These are phyloP conservation scores for Phialophora chinensis DNA, from an alignment of 2,329 filamentous ascomycete genomes.

Conservation along the genomic window DNA sequence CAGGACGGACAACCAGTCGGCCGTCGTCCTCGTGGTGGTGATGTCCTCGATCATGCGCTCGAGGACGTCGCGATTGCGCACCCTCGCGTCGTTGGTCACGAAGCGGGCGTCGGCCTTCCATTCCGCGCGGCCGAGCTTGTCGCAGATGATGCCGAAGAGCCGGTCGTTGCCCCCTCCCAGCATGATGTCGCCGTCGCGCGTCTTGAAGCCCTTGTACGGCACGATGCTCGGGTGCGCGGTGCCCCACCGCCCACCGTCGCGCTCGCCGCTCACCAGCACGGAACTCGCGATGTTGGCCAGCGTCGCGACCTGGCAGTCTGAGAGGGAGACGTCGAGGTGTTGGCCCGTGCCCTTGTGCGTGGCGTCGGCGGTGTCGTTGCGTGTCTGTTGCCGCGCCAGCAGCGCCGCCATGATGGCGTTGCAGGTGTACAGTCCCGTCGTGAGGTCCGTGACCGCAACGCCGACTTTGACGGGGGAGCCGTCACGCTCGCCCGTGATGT, in stretches of 20 bases:
- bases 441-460: conserved; percentile 94
- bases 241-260: conserved; percentile 89
- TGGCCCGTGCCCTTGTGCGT: conserved; percentile 65
- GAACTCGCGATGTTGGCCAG: conserved; percentile 95
- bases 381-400: conserved; percentile 69
- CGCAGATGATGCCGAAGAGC: conserved; percentile 65
- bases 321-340: conserved; percentile 88
- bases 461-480: conserved; percentile 96
- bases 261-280: conserved; percentile 83
- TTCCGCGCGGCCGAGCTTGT: conserved; percentile 62
- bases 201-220: conserved; percentile 83
- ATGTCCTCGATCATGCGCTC: conserved; percentile 79
- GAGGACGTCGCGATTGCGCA: conserved; percentile 73
- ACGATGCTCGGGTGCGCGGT: conserved; percentile 99
- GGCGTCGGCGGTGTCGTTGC: too few species aligned
- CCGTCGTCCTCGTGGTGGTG: conserved; percentile 77
- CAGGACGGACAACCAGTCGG: conserved; percentile 84
- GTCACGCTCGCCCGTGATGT: conserved; percentile 89
- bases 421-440: conserved; percentile 91
- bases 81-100: conserved; percentile 64
- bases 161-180: conserved; percentile 69
- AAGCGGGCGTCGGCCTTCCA: conserved; percentile 65
- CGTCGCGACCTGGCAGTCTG: conserved; percentile 93
- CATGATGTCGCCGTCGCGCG: conserved; percentile 66
- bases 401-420: conserved; percentile 96